A percentile compares a stretch with the other conserved stretches of the same genome.
These are phyloP conservation scores for Dryas drummondii DNA, from an alignment of 306 rosid genomes.

Conservation along the genomic window DNA sequence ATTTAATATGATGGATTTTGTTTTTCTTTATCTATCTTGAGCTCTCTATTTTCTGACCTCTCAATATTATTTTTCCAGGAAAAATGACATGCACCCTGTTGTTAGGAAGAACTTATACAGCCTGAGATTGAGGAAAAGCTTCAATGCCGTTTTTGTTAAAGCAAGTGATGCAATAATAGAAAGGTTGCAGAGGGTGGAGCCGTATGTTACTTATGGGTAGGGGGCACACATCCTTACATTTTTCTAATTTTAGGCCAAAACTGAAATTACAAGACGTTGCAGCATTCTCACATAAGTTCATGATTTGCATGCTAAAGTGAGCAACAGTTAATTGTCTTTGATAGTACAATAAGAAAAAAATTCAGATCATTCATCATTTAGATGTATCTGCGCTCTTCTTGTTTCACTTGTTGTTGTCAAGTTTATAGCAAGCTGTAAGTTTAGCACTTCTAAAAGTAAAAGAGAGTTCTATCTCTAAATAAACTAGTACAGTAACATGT, in stretches of 20 bases:
- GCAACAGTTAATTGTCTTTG: not conserved
- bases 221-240: not conserved
- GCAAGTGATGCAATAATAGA: constrained; percentile 53
- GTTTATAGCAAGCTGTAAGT: not conserved
- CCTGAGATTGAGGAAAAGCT: constrained; percentile 58
- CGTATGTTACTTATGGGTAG: constrained; percentile 89
- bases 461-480: not conserved
- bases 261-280: not conserved
- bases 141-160: constrained; percentile 67
- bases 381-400: not conserved
- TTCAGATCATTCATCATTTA: not conserved
- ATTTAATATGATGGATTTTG: not conserved
- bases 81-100: constrained; percentile 80
- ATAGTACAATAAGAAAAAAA: not conserved
- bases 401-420: not conserved
- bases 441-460: not conserved
- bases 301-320: not conserved
- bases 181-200: constrained; percentile 75
- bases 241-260: not conserved
- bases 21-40: not conserved
- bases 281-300: not conserved
- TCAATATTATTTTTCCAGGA: constrained; percentile 36
- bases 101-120: constrained; percentile 56
- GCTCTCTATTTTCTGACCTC: constrained; percentile 5
- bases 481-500: too few relatives aligned